Conservation (phyloP, 805 yeast genomes). For the Saturnispora saitoi region DNA sequence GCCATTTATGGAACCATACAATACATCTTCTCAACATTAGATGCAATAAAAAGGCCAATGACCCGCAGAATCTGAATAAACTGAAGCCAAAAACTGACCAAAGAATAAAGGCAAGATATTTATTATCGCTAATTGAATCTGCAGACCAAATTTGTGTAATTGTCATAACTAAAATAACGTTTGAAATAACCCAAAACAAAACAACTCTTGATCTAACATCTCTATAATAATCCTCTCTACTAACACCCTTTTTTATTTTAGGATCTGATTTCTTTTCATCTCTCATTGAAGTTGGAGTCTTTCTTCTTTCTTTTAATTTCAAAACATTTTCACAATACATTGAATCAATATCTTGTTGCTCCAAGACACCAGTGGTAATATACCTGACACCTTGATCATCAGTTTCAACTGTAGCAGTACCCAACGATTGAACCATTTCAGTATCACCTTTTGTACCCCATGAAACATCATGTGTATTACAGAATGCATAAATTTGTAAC, state of each 20-base stretch:
- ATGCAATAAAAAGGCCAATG: slow-evolving; percentile 56
- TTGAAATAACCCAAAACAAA: slow-evolving; percentile 84
- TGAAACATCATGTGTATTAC: slow-evolving; percentile 96
- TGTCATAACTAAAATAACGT: slow-evolving; percentile 75
- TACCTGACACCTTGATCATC: slow-evolving; percentile 79
- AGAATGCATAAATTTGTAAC: slow-evolving; percentile 89
- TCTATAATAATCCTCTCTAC: slow-evolving; percentile 80
- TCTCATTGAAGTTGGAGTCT: slow-evolving; percentile 44
- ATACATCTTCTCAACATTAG: slow-evolving; percentile 26
- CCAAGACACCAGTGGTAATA: slow-evolving; percentile 70
- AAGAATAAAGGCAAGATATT: slow-evolving; percentile 71
- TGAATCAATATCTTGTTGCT: slow-evolving; percentile 69
- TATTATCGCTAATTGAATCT: slow-evolving; percentile 56
- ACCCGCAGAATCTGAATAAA: slow-evolving; percentile 73
- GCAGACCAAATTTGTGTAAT: slow-evolving; percentile 75
- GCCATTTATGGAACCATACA: slow-evolving; percentile 28
- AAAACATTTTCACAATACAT: slow-evolving; percentile 69
- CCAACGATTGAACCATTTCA: slow-evolving; percentile 56
- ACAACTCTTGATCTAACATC: slow-evolving; percentile 94
- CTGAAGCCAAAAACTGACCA: slow-evolving; percentile 92
- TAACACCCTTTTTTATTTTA: slow-evolving; percentile 30
- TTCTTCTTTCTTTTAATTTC: slow-evolving; percentile 63
- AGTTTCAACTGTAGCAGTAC: slow-evolving; percentile 74
- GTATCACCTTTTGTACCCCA: slow-evolving; percentile 99
- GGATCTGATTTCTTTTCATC: slow-evolving; percentile 32